Conservation (phyloP, 169 alveolate species). For the Hepatocystis sp. region DNA sequence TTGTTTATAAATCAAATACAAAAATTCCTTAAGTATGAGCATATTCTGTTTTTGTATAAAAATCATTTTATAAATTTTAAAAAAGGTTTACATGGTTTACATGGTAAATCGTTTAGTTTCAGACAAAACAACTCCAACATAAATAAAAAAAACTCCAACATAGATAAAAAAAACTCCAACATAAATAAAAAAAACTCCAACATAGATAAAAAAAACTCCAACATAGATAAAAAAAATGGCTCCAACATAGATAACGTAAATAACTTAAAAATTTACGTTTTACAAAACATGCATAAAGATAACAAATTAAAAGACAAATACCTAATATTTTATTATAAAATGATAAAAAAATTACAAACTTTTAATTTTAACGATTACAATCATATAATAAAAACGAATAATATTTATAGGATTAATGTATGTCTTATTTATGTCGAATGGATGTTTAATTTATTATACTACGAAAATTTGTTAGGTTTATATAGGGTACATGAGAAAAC, state of each 20-base stretch:
- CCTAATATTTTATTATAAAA: constrained; percentile 5
- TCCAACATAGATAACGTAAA: neutral
- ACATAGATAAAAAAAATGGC: no score
- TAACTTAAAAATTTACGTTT: constrained; percentile 1
- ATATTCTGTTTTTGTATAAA: no score
- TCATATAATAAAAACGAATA: constrained; percentile 15
- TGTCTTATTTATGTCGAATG: neutral
- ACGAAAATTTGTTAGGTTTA: constrained; percentile 8
- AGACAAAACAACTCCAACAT: no score
- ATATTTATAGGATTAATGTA: constrained; percentile 10
- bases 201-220: no score
- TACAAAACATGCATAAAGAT: constrained; percentile 7
- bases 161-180: no score
- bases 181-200: no score
- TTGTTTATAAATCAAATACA: constrained; percentile 13
- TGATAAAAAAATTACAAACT: neutral
- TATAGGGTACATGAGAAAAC: neutral
- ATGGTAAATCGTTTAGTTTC: no score
- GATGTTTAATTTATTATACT: constrained; percentile 26
- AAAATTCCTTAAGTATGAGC: neutral
- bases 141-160: no score
- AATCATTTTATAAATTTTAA: no score
- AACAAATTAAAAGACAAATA: neutral
- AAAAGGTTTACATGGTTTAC: no score
- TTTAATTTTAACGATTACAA: constrained; percentile 22